Evolutionary conservation across 2,329 filamentous ascomycete species (phyloP).

Genomic region (Albifimbria verrucaria): DNA sequence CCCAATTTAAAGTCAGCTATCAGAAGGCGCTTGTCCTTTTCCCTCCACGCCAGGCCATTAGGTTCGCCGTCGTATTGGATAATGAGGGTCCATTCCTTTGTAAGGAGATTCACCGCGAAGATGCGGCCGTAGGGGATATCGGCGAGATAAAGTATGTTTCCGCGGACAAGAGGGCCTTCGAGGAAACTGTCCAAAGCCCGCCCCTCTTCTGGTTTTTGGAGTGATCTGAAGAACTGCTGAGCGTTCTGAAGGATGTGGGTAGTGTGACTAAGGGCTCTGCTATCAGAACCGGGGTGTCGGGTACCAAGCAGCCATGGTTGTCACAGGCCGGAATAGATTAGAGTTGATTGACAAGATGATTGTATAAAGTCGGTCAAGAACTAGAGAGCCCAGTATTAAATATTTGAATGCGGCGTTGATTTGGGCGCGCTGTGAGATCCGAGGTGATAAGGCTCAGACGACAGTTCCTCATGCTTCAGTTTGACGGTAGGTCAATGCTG

Average conservation of each 20-base stretch:
- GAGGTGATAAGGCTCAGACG: too few species aligned
- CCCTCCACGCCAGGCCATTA: constrained; percentile 9
- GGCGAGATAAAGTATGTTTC: constrained; percentile 2
- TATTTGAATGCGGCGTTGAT: too few species aligned
- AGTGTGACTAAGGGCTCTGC: neutral
- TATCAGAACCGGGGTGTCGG: neutral
- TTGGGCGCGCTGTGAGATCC: too few species aligned
- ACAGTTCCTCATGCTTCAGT: too few species aligned
- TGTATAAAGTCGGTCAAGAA: too few species aligned
- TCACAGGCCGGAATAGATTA: neutral
- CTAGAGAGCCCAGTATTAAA: too few species aligned
- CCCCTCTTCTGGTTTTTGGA: constrained; percentile 11
- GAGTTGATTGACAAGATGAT: too few species aligned
- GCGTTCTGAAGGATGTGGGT: constrained; percentile 4
- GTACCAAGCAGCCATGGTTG: constrained; percentile 3
- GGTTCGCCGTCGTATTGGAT: constrained; percentile 10
- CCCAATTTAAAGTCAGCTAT: constrained; percentile 12
- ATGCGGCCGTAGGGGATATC: constrained; percentile 6
- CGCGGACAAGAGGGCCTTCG: constrained; percentile 4
- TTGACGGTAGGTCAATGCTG: too few species aligned
- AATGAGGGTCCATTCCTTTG: constrained; percentile 6
- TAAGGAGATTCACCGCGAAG: neutral
- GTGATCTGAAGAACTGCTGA: constrained; percentile 6
- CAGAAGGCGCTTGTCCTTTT: constrained; percentile 2
- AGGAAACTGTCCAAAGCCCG: constrained; percentile 6